Base-by-base conservation (phyloP, 1,284 basidiomycete species). In the Apiotrichum mycotoxinovorans region DNA sequence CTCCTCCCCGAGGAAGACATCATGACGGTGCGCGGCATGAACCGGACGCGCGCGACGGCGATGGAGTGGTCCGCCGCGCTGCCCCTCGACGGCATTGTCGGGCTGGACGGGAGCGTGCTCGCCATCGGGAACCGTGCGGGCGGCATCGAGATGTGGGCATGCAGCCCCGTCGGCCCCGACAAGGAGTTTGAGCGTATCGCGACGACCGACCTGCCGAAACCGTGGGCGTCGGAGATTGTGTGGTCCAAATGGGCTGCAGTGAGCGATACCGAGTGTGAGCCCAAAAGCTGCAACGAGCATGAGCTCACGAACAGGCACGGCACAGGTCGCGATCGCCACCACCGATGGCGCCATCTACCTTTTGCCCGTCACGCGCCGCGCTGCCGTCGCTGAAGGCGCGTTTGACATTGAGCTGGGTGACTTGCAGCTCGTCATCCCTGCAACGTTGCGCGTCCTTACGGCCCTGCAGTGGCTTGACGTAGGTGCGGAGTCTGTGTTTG, bases 401-500 rank as follows among this genome's bases (percentile, higher is more conserved):
- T 61, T 62, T 56, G 40, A 47, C 34, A 22, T 63, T n/a, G 51
- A 56, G 46, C 22, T 63, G 18, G 56, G 56, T 25, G 43, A 52
- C 14, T 40, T 51, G 7, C 2, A 30, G 4, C 15, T 43, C 4
- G 20, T 64, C 54, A 52, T 20, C 37, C 41, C 7, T 26, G 51
- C 14, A 69, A 74, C 55, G 53, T 48, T 40, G n/a, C 61, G 73
- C 5, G 33, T 33, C 0, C 58, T 72, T n/a, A 67, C 63, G 1
- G 59, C 64, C 11, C 38, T 73, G 23, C 51, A 58, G 42, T 76
- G 72, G 72, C 27, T 74, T 26, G 50, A 61, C 1, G 72, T 73
- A 34, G 54, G 67, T 54, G 18, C 14, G 2, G 9, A 2, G 5
- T 20, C 9, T 14, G 22, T 27, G 17, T 14, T 0, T 35, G 26